Base-by-base conservation (phyloP, 2,329 filamentous ascomycete genomes). In the Ilyonectria mors-panacis region DNA sequence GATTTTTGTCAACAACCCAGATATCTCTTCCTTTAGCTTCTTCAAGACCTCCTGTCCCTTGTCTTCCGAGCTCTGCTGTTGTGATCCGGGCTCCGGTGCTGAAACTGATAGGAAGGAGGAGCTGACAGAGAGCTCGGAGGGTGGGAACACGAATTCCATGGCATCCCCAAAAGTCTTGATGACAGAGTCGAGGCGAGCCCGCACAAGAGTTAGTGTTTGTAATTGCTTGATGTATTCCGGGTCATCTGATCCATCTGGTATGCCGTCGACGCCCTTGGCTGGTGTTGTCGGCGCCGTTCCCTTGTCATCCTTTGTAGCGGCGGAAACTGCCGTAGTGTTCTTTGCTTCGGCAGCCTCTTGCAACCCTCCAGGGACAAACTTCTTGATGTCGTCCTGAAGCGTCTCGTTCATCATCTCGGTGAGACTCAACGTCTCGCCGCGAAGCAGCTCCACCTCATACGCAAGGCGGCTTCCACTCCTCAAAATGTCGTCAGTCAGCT, bases 401-500 rank as follows among this genome's bases (percentile, higher is more conserved):
- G 87, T 89, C 71, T 95, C 93, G 6, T 90, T 89, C 73, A 98
- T 83, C 2, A 92, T 87, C 77, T 98, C 95, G 1, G 91, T 90
- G 39, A 98, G 84, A n/a, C 92, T 88, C 53, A 94, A 82, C 2
- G 94, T 93, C 81, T 98, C 95, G 69, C 95, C 95, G n/a, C 94
- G 89, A 55, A 98, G 81, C 19, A 98, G 88, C 81, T 98, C 95
- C 21, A 98, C 95, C 81, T 98, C 94, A 77, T 99, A 99, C 21
- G 95, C 94, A 64, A 99, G 84, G 4, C 95, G 88, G 70, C 93
- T 94, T 28, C 95, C 94, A 76, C 94, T 95, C 64, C 96, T 89
- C 68, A 99, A 82, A 70, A 99, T 98, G 73, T 98, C 96, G 80
- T 99, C 95, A 12, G 96, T 98, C 66, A 98, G 85, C 76, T 95